Evolutionary conservation across 2,329 filamentous ascomycete genomes (phyloP), one percentile per base, ranked within the genome.

Genomic region (Apiospora arundinis): DNA sequence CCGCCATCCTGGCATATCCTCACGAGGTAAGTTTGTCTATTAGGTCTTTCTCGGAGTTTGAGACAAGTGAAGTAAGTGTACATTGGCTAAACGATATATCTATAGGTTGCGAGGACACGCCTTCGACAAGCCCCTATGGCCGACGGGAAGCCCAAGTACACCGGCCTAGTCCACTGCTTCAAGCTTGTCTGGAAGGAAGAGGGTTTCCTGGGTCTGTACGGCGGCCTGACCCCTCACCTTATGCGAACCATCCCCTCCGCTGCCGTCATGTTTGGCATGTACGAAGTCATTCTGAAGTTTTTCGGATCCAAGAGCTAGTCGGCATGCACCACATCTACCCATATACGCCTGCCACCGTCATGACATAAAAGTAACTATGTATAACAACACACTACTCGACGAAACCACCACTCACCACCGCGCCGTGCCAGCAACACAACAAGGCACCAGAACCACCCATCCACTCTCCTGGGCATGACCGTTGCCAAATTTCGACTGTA

Each of bases 221-320:
- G 95, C 70, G 95, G 95, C 23, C 86, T 98, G 78, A 97, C 95
- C 18, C 95, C 95, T 66, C 95, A 98, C 80, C 90, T 98, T 77
- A 89, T 98, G 82, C 89, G 95, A 73, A 95, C 95, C 8, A 95
- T 98, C 7, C 95, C 95, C 1, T 96, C 93, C 76, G 95, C 95
- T 9, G 95, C 93, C 75, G 97, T 98, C 81, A 98, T 97, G 93
- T 97, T 98, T 81, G 95, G 94, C 82, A 96, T 96, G 86, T 97
- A 90, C 78, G 88, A 90, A 78, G 87, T 84, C 70, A 89, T 90
- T 60, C 81, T 90, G 23, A 79, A 78, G 66, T 68, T 81, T 2
- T 75, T 80, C 18, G 77, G 75, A 67, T 72, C 76, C 12, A 79
- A 78, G 77, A 79, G 76, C 72, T 81, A 75, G 63, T 60, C 12